phyloP scores from a whole-genome alignment of 768 basidiomycete species.

The Dioszegia crocea region DNA sequence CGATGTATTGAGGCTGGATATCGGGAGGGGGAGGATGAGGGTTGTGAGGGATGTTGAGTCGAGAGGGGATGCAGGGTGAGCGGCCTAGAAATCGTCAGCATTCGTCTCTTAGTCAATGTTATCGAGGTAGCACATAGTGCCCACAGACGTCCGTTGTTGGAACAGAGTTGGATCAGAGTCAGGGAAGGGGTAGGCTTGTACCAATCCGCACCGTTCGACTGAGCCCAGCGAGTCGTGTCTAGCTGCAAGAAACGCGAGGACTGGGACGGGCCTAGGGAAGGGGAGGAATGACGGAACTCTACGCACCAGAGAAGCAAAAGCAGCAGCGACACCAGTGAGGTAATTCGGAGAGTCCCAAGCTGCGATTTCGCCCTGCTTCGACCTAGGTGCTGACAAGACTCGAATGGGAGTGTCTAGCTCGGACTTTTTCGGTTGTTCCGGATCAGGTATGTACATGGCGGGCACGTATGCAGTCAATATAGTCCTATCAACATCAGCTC shows the following conservation, averaged over 20 bases:
- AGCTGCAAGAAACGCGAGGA: too few species aligned
- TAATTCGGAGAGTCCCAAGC: conserved; percentile 26
- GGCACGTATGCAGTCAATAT: conserved; percentile 28
- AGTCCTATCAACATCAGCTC: conserved; percentile 13
- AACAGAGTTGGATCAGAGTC: too few species aligned
- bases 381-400: neutral
- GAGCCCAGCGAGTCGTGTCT: too few species aligned
- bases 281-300: neutral
- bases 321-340: conserved; percentile 32
- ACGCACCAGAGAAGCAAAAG: conserved; percentile 23
- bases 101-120: neutral
- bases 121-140: too few species aligned
- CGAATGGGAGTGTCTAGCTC: conserved; percentile 14
- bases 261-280: neutral
- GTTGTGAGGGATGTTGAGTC: neutral
- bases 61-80: conserved; percentile 12
- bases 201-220: too few species aligned
- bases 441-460: conserved; percentile 31
- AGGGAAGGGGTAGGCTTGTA: too few species aligned
- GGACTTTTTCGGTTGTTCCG: neutral
- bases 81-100: conserved; percentile 4
- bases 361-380: neutral
- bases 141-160: too few species aligned
- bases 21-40: conserved; percentile 26
- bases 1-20: conserved; percentile 16